These are phyloP conservation scores for Tephrocybe sp. DNA, from an alignment of 768 basidiomycete genomes.

Conservation along the genomic window DNA sequence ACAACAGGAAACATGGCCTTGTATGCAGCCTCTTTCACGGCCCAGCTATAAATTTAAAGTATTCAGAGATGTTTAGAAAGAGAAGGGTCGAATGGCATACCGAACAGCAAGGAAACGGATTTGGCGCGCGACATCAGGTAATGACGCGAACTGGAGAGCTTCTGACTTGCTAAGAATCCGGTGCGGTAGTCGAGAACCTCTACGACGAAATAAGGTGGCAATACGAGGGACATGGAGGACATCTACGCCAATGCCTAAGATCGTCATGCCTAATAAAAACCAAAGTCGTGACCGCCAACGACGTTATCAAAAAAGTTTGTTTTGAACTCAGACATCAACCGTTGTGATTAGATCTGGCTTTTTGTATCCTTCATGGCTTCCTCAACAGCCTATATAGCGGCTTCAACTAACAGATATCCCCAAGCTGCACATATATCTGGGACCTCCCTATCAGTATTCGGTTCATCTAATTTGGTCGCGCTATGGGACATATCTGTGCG, in stretches of 20 bases:
- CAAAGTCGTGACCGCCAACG: background rate
- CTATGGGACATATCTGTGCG: constrained; percentile 44
- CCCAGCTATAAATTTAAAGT: constrained; percentile 52
- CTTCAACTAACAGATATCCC: constrained; percentile 45
- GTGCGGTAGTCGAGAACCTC: constrained; percentile 44
- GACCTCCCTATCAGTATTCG: constrained; percentile 43
- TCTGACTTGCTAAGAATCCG: constrained; percentile 64
- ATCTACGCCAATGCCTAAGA: constrained; percentile 78
- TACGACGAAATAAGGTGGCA: constrained; percentile 45
- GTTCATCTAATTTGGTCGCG: constrained; percentile 41
- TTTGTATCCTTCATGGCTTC: constrained; percentile 21
- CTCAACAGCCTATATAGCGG: constrained; percentile 39
- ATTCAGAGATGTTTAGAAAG: background rate
- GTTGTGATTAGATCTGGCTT: constrained; percentile 9
- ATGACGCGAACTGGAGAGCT: constrained; percentile 34
- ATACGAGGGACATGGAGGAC: constrained; percentile 70
- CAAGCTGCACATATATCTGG: constrained; percentile 46
- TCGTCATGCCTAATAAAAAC: constrained; percentile 42
- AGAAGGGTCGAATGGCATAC: constrained; percentile 35
- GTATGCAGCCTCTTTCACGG: constrained; percentile 83
- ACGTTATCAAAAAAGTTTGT: background rate
- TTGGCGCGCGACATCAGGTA: constrained; percentile 19
- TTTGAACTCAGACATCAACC: constrained; percentile 12
- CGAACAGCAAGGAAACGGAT: constrained; percentile 68
- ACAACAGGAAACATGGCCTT: constrained; percentile 72